phyloP scores from a whole-genome alignment of 306 rosid genomes.

The Medicago ruthenica region DNA sequence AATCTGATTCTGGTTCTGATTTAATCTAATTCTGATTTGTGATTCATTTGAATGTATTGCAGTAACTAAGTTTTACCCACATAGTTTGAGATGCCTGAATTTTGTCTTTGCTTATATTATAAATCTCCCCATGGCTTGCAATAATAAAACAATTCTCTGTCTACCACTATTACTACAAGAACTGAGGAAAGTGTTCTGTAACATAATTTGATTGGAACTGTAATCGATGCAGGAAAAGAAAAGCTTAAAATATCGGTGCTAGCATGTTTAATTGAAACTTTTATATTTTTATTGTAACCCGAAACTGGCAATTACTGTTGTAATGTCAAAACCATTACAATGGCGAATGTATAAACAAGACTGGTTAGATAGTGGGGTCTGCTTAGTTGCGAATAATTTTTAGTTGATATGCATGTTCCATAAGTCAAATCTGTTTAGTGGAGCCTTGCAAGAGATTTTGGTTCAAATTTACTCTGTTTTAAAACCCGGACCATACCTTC shows the following conservation, averaged over 20 bases:
- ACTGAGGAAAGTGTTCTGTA: constrained; percentile 24
- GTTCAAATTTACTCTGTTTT: too few relatives aligned
- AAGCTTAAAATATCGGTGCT: not conserved
- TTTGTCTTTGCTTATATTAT: constrained; percentile 26
- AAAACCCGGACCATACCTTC: too few relatives aligned
- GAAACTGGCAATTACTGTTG: not conserved
- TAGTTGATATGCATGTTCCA: not conserved
- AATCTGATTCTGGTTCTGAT: constrained; percentile 57
- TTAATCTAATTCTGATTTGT: constrained; percentile 56
- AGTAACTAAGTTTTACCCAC: not conserved
- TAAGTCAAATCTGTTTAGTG: too few relatives aligned
- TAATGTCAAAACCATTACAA: not conserved
- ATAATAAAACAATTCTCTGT: constrained; percentile 17
- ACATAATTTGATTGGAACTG: constrained; percentile 22
- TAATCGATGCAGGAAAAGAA: not conserved
- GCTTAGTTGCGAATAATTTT: not conserved
- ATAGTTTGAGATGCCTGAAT: constrained; percentile 28
- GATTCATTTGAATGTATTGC: constrained; percentile 39
- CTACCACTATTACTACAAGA: too few relatives aligned
- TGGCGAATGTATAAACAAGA: not conserved
- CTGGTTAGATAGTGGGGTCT: not conserved
- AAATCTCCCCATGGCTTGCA: constrained; percentile 9
- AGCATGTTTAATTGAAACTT: not conserved
- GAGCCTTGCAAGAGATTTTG: too few relatives aligned
- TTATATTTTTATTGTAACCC: not conserved